phyloP scores from a whole-genome alignment of 2,329 filamentous ascomycete species.

The Cladophialophora yegresii region DNA sequence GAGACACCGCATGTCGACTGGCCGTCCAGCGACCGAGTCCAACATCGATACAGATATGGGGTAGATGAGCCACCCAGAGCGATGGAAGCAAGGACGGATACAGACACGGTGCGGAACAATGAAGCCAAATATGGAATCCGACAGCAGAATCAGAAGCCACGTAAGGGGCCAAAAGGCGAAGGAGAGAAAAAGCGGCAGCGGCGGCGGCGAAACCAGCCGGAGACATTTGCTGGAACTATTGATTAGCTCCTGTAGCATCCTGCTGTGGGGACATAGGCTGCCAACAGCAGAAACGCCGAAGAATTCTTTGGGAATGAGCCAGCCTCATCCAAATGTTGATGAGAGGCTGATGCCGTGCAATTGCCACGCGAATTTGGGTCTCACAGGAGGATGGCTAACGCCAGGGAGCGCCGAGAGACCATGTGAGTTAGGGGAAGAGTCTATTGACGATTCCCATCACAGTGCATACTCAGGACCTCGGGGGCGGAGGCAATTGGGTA shows the following conservation, averaged over 20 bases:
- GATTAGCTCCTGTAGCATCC: background rate
- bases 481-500: no score
- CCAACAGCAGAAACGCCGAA: background rate
- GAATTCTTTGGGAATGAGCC: background rate
- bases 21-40: background rate
- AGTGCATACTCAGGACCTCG: background rate
- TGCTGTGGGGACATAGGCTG: background rate
- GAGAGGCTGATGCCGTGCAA: background rate
- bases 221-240: background rate
- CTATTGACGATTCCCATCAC: background rate
- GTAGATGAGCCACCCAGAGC: background rate
- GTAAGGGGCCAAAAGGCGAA: background rate
- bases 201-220: background rate
- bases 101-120: background rate
- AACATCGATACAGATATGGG: background rate
- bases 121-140: background rate
- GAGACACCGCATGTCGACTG: background rate
- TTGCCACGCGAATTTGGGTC: background rate
- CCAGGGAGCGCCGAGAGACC: no score
- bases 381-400: background rate
- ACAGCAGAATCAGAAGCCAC: background rate
- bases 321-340: background rate
- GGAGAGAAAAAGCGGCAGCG: slow-evolving; percentile 8
- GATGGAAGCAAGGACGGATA: background rate
- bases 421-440: background rate